phyloP scores from a whole-genome alignment of 78 protist species.

The Thecamonas trahens region DNA sequence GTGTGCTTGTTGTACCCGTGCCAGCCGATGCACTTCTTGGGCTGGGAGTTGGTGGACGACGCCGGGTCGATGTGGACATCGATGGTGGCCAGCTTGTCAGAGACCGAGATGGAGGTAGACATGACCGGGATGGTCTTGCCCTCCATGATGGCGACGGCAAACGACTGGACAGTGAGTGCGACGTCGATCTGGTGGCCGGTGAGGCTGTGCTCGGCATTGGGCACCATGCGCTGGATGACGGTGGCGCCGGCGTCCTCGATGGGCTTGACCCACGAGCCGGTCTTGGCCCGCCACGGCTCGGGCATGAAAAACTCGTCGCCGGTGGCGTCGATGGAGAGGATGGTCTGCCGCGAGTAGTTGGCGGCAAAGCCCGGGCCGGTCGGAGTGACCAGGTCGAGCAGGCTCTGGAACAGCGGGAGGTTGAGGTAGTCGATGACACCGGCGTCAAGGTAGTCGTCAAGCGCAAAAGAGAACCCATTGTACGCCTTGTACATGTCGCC shows the following conservation, averaged over 20 bases:
- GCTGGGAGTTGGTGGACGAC: constrained; percentile 9
- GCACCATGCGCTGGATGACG: constrained; percentile 32
- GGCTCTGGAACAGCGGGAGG: constrained; percentile 17
- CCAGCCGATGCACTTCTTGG: constrained; percentile 19
- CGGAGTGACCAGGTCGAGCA: neutral
- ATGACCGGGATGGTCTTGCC: neutral
- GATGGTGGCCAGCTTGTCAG: neutral
- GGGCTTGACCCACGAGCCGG: constrained; percentile 24
- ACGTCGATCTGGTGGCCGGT: constrained; percentile 37
- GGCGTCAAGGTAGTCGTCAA: constrained; percentile 32
- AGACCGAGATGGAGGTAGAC: neutral
- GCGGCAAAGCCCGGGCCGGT: neutral
- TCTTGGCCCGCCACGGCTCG: constrained; percentile 26
- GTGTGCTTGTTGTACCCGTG: constrained; percentile 5
- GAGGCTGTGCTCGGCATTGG: constrained; percentile 62
- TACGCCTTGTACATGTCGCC: constrained; percentile 34
- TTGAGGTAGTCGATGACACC: constrained; percentile 34
- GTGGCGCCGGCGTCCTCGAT: constrained; percentile 35
- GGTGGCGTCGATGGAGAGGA: neutral
- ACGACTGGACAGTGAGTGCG: neutral
- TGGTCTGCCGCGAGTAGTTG: neutral
- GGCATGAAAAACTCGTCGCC: constrained; percentile 37
- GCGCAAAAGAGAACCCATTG: constrained; percentile 37
- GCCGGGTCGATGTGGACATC: constrained; percentile 10
- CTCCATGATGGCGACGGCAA: neutral